Base-by-base conservation (phyloP, 192 early-diverging fungal species). In the Umbelopsis vinacea region DNA sequence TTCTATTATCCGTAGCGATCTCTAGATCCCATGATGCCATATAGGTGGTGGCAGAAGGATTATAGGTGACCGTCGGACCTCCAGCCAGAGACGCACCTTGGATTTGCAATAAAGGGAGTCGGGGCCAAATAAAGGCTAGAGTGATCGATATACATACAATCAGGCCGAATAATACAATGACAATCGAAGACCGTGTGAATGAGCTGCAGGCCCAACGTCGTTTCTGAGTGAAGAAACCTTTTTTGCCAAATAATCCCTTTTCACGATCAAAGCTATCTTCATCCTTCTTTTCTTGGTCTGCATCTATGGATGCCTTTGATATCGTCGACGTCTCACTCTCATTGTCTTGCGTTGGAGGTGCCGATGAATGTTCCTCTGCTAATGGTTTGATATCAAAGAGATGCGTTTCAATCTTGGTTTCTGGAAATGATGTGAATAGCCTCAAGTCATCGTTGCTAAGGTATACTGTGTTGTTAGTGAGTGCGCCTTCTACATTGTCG, bases 101-200 rank as follows among this genome's bases (percentile, higher is more conserved):
- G 57, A 63, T 11, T 63, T 63, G 57, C 10, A 63, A 7, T 14
- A 63, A 17, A 63, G 57, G 57, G 15, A 63, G 33, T 33, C 57
- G 26, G 26, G 57, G 57, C 57, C 57, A 63, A 37, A 63, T 38
- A 63, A 63, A 63, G 19, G 57, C 57, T 3, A 63, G 33, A 17
- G 15, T 6, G 15, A 63, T 26, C 14, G 57, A 63, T 37, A 63
- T 8, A 15, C 29, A 35, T 19, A 63, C 26, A 19, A 63, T 29
- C 0, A 33, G 4, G 2, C 15, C 33, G 35, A 63, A 63, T 15
- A 26, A 37, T 15, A n/a, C 33, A 29, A 63, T 63, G 12, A 63
- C 57, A 63, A 37, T 37, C 3, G 33, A 63, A n/a, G 57, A 29
- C 8, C 57, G 57, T 7, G 15, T 63, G 57, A 10, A 63, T 37